These are phyloP conservation scores for Puccinia novopanici DNA, from an alignment of 1,284 basidiomycete genomes.

Conservation along the genomic window DNA sequence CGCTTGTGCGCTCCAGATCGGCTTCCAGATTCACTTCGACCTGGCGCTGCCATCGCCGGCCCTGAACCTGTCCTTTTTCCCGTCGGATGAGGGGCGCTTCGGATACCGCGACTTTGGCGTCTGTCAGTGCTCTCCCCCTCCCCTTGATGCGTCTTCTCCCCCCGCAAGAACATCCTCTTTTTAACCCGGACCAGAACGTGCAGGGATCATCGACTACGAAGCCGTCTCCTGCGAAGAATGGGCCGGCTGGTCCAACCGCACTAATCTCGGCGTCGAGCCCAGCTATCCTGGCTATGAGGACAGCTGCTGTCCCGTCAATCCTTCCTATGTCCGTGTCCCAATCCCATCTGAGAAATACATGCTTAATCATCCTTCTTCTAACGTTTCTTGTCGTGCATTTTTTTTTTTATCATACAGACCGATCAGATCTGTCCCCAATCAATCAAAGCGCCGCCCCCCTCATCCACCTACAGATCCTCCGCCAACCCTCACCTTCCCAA, in stretches of 20 bases:
- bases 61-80: conserved; percentile 40
- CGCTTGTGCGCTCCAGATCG: background rate
- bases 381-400: background rate
- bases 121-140: conserved; percentile 1
- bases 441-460: background rate
- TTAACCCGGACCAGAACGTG: no score
- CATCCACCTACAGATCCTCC: background rate
- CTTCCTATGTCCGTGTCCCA: conserved; percentile 6
- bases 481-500: background rate
- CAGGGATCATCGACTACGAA: conserved; percentile 42
- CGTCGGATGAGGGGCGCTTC: conserved; percentile 12
- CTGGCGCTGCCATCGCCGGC: conserved; percentile 43
- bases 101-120: conserved; percentile 46
- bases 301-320: conserved; percentile 37
- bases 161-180: no score
- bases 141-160: background rate
- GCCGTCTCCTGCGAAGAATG: conserved; percentile 40
- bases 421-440: background rate
- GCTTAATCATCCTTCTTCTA: no score
- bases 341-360: no score
- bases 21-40: conserved; percentile 36
- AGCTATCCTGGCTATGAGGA: conserved; percentile 33
- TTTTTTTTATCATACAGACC: background rate
- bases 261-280: conserved; percentile 15
- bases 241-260: conserved; percentile 35